phyloP scores from a whole-genome alignment of 306 rosid species.

The Psophocarpus tetragonolobus region DNA sequence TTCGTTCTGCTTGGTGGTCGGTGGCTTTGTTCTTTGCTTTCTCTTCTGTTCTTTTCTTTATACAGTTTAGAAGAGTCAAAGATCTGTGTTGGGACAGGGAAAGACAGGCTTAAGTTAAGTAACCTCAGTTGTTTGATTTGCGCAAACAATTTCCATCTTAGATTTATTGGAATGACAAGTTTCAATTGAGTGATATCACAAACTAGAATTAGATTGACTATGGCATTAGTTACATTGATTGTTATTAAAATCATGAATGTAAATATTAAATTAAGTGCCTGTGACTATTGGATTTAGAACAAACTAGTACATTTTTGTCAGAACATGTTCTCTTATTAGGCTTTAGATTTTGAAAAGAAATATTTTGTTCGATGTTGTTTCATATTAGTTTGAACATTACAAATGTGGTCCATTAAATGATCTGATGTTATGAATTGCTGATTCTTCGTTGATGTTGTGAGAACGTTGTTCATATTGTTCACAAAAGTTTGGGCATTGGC shows the following conservation, averaged over 20 bases:
- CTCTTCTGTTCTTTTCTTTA: not conserved
- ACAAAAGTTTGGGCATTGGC: not conserved
- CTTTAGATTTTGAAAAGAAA: not conserved
- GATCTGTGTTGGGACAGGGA: not conserved
- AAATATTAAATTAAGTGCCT: not conserved
- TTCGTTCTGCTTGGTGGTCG: not conserved
- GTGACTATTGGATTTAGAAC: not conserved
- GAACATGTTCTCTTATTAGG: not conserved
- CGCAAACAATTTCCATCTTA: not conserved
- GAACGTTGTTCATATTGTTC: not conserved
- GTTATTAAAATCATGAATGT: not conserved
- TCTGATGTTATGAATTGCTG: not conserved
- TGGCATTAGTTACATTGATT: not conserved
- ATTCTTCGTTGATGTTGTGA: not conserved
- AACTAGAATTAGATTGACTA: not conserved
- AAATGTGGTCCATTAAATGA: not conserved
- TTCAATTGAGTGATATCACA: not conserved
- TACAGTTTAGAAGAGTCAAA: not conserved
- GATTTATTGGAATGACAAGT: not conserved
- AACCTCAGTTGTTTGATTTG: not conserved
- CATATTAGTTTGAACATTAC: not conserved
- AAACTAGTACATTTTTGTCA: not conserved
- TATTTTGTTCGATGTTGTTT: not conserved
- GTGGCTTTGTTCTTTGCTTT: not conserved
- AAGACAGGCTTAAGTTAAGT: not conserved